phyloP scores from a whole-genome alignment of 148 eudicot species.

The Amaranthus palmeri region DNA sequence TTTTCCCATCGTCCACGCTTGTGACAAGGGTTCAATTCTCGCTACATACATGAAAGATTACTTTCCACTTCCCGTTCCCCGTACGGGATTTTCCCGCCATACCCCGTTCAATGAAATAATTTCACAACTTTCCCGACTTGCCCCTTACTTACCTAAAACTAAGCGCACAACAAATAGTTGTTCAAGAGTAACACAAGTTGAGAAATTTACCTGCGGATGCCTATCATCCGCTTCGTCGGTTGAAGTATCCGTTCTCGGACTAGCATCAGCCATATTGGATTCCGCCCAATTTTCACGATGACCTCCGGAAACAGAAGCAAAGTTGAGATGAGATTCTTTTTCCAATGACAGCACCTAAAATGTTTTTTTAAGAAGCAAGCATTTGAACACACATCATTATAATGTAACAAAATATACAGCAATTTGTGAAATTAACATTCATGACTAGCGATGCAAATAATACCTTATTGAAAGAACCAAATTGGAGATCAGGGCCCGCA shows the following conservation, averaged over 20 bases:
- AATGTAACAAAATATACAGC: background rate
- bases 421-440: background rate
- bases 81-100: no score
- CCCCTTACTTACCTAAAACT: background rate
- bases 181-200: background rate
- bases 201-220: conserved; percentile 44
- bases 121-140: background rate
- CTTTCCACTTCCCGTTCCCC: no score
- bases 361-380: background rate
- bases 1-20: no score
- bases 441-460: conserved; percentile 1
- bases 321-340: conserved; percentile 37
- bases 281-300: conserved; percentile 69
- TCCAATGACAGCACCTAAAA: conserved; percentile 35
- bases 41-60: no score
- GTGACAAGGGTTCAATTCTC: no score
- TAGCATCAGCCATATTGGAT: conserved; percentile 67
- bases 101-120: background rate
- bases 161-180: background rate
- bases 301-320: conserved; percentile 36
- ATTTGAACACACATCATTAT: background rate
- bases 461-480: conserved; percentile 64
- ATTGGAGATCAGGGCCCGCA: conserved; percentile 45
- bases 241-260: conserved; percentile 79
- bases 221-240: conserved; percentile 69